phyloP scores from a whole-genome alignment of 352 stramenopile species.

The Phytophthora uliginosa region DNA sequence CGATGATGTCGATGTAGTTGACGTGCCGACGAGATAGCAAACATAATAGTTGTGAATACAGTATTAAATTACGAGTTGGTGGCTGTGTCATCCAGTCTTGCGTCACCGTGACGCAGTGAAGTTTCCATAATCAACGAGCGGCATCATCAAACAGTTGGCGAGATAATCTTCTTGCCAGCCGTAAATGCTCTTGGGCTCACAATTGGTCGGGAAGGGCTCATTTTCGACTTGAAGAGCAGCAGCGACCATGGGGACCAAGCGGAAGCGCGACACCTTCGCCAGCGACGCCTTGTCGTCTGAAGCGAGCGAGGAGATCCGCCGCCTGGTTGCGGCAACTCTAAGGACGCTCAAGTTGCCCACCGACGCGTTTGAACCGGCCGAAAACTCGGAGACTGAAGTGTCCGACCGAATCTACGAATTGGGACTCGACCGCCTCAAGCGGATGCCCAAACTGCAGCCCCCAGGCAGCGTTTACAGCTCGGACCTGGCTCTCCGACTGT shows the following conservation, averaged over 20 bases:
- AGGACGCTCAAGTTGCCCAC: constrained; percentile 21
- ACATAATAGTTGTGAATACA: constrained; percentile 19
- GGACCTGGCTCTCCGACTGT: constrained; percentile 40
- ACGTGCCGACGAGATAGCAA: constrained; percentile 14
- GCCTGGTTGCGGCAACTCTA: constrained; percentile 15
- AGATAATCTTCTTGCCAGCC: constrained; percentile 1
- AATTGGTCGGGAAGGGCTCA: constrained; percentile 15
- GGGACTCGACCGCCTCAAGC: constrained; percentile 34
- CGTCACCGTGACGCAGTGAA: neutral
- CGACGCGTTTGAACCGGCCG: constrained; percentile 15
- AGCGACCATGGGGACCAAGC: constrained; percentile 32
- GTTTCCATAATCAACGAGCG: neutral
- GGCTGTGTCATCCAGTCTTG: neutral
- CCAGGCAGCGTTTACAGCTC: constrained; percentile 41
- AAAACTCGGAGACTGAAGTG: neutral
- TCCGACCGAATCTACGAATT: constrained; percentile 20
- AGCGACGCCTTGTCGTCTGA: constrained; percentile 18
- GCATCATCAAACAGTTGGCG: constrained; percentile 1
- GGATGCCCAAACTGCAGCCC: constrained; percentile 33
- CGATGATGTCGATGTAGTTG: constrained; percentile 27
- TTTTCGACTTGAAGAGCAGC: constrained; percentile 11
- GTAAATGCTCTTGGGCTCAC: constrained; percentile 10
- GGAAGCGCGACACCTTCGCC: constrained; percentile 22
- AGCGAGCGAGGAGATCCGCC: constrained; percentile 23
- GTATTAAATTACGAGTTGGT: constrained; percentile 37